Conservation (phyloP, 345 rosid species). For the Linum trigynum region DNA sequence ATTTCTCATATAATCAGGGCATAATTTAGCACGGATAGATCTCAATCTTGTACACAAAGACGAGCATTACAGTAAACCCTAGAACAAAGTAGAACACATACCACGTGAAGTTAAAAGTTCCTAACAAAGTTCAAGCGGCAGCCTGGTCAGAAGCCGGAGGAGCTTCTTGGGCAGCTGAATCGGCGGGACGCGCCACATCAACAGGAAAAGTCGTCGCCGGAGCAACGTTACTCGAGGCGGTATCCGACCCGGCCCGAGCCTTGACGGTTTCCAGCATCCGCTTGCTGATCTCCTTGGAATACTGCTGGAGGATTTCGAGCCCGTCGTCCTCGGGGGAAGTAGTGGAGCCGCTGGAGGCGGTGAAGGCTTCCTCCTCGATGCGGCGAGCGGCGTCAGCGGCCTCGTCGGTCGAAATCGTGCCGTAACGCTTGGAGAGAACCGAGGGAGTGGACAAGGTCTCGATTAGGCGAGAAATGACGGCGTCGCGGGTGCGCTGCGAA, state of each 20-base stretch:
- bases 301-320: slow-evolving; percentile 16
- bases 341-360: background rate
- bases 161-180: no score
- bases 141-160: background rate
- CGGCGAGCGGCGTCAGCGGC: slow-evolving; percentile 9
- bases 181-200: background rate
- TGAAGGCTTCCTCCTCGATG: slow-evolving; percentile 20
- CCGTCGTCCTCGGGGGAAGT: slow-evolving; percentile 11
- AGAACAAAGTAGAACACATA: background rate
- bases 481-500: slow-evolving; percentile 21
- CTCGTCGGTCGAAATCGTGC: slow-evolving; percentile 6
- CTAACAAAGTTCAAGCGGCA: background rate
- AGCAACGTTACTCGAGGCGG: background rate
- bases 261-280: slow-evolving; percentile 17
- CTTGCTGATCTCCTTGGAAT: slow-evolving; percentile 22
- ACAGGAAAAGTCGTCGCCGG: background rate
- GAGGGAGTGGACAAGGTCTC: slow-evolving; percentile 17
- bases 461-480: slow-evolving; percentile 17
- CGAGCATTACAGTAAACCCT: background rate
- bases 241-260: background rate
- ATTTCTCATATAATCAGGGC: background rate
- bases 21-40: background rate
- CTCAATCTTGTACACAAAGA: no score
- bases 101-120: background rate
- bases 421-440: slow-evolving; percentile 15